phyloP scores from a whole-genome alignment of 192 early-diverging fungal species.

The Podila epicladia region DNA sequence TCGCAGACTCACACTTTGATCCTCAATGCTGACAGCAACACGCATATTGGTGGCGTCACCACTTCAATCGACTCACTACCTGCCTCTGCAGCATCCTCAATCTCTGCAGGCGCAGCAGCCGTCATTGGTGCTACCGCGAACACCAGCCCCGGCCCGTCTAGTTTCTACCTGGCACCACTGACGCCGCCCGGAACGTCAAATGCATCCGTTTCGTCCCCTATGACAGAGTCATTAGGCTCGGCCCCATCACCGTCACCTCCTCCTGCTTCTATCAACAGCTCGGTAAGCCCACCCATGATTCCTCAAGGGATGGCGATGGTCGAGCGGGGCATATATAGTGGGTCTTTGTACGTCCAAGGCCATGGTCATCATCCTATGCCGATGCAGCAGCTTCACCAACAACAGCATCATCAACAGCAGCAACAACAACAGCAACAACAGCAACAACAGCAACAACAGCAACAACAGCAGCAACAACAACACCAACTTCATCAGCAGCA shows the following conservation, averaged over 20 bases:
- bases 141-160: conserved; percentile 10
- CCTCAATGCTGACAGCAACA: conserved; percentile 1
- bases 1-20: conserved; percentile 5
- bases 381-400: conserved; percentile 1
- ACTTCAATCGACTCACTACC: conserved; percentile 9
- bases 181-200: conserved; percentile 45
- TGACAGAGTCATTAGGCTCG: conserved; percentile 43
- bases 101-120: conserved; percentile 21
- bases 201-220: conserved; percentile 18
- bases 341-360: too few relatives aligned
- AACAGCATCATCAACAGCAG: conserved; percentile 6
- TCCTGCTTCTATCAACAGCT: not conserved
- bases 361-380: too few relatives aligned
- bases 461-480: conserved; percentile 13
- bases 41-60: conserved; percentile 5
- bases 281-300: not conserved
- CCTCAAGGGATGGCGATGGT: not conserved
- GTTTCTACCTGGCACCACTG: conserved; percentile 37
- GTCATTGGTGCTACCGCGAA: conserved; percentile 11
- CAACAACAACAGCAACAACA: conserved; percentile 3
- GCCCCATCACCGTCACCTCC: conserved; percentile 42
- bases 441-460: conserved; percentile 13
- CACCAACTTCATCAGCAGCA: not conserved
- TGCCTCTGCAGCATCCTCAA: conserved; percentile 19
- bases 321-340: not conserved